phyloP scores from a whole-genome alignment of 805 yeast genomes.

The Cyberlindnera lachancei region DNA sequence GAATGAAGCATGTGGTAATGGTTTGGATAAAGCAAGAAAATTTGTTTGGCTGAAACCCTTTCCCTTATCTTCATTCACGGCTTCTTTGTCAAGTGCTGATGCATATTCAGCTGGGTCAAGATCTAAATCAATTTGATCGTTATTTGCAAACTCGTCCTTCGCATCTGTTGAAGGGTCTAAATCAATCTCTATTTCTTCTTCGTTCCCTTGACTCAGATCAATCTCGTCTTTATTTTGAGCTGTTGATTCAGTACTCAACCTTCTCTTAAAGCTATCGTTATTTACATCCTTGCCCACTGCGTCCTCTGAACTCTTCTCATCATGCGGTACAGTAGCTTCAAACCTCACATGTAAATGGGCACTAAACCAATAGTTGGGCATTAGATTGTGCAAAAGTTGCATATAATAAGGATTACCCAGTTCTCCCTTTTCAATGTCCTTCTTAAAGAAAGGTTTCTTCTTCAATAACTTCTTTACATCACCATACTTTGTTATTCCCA shows the following conservation, averaged over 20 bases:
- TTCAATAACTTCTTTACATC: conserved; percentile 40
- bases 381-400: conserved; percentile 42
- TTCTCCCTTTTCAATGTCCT: conserved; percentile 49
- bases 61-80: not conserved
- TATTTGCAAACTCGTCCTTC: conserved; percentile 5
- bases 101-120: no score
- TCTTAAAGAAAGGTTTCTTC: conserved; percentile 58
- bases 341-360: conserved; percentile 83
- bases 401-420: conserved; percentile 71
- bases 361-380: conserved; percentile 76
- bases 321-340: conserved; percentile 45
- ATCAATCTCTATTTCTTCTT: conserved; percentile 19
- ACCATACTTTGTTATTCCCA: conserved; percentile 63
- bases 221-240: conserved; percentile 20
- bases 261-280: conserved; percentile 2
- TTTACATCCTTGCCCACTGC: conserved; percentile 13
- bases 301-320: no score
- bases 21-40: conserved; percentile 82
- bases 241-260: conserved; percentile 15
- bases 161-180: conserved; percentile 2
- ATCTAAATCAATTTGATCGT: not conserved
- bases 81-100: not conserved
- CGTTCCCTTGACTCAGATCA: conserved; percentile 18
- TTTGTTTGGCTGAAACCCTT: conserved; percentile 27
- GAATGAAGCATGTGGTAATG: conserved; percentile 56